A percentile compares a stretch with the other conserved stretches of the same genome.
Evolutionary conservation across 1,284 basidiomycete genomes (phyloP).

Genomic region (Puccinia polysora): DNA sequence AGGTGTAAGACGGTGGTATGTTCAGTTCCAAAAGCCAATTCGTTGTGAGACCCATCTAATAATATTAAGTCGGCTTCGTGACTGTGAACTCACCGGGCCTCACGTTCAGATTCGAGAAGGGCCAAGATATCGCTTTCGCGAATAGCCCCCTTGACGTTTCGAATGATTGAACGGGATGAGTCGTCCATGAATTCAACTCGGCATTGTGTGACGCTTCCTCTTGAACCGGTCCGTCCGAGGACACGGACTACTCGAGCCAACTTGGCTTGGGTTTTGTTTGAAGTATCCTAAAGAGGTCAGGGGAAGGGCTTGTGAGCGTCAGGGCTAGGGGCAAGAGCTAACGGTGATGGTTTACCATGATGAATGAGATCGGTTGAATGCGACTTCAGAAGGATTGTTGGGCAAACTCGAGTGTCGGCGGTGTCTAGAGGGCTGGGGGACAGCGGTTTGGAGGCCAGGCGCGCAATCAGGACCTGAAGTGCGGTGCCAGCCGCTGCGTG

Average conservation of each 20-base stretch:
- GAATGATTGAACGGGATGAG: constrained; percentile 89
- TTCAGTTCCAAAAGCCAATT: too few relatives aligned
- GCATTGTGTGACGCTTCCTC: constrained; percentile 99
- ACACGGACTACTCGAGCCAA: constrained; percentile 61
- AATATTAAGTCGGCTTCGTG: not conserved
- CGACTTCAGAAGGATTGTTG: too few relatives aligned
- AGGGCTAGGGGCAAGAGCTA: too few relatives aligned
- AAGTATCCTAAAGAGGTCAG: constrained; percentile 3
- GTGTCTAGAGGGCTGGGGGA: too few relatives aligned
- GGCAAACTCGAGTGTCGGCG: too few relatives aligned
- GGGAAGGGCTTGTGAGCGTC: too few relatives aligned
- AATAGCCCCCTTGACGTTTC: constrained; percentile 98
- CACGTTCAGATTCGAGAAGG: constrained; percentile 96
- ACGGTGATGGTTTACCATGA: too few relatives aligned
- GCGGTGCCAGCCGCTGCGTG: too few relatives aligned
- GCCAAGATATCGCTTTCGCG: constrained; percentile 95
- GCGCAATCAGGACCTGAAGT: too few relatives aligned
- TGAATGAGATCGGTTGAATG: too few relatives aligned
- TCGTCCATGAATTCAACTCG: constrained; percentile 99
- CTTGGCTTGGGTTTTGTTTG: constrained; percentile 41
- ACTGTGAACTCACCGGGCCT: constrained; percentile 77
- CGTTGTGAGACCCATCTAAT: too few relatives aligned
- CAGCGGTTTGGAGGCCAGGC: too few relatives aligned
- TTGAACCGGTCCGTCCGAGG: constrained; percentile 96
- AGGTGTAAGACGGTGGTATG: not conserved